phyloP scores from a whole-genome alignment of 306 rosid genomes.

The Acmispon strigosus region DNA sequence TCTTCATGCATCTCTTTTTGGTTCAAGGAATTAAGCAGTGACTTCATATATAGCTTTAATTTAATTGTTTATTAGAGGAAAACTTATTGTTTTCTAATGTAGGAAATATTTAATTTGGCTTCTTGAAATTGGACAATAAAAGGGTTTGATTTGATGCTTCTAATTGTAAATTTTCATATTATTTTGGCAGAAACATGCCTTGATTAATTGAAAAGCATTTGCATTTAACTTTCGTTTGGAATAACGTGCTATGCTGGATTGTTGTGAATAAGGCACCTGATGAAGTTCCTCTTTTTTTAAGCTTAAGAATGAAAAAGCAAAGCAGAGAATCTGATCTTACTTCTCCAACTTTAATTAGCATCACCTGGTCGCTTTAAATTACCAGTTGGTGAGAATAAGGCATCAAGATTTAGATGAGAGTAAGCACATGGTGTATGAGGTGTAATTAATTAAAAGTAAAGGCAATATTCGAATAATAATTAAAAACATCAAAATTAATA shows the following conservation, averaged over 20 bases:
- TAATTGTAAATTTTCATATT: conserved; percentile 34
- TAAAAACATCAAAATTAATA: too few relatives aligned
- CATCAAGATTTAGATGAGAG: background rate
- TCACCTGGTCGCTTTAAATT: too few relatives aligned
- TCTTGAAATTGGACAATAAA: conserved; percentile 42
- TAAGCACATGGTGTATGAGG: too few relatives aligned
- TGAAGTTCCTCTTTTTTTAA: background rate
- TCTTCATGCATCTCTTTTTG: conserved; percentile 68
- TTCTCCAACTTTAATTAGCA: background rate
- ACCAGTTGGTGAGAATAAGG: too few relatives aligned
- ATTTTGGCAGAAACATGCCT: conserved; percentile 28
- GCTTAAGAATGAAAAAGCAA: background rate
- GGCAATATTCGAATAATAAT: too few relatives aligned
- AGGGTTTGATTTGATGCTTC: conserved; percentile 8
- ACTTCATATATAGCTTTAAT: background rate
- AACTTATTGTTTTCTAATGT: conserved; percentile 33
- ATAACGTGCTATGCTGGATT: conserved; percentile 4
- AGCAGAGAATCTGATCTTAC: conserved; percentile 12
- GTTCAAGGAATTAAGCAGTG: conserved; percentile 11
- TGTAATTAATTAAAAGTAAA: too few relatives aligned
- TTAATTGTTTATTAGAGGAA: background rate
- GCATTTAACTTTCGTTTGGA: conserved; percentile 4
- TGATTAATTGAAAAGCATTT: conserved; percentile 26
- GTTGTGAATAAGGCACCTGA: background rate
- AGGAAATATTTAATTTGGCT: conserved; percentile 19